Conservation (phyloP, 345 rosid genomes). For the Heritiera littoralis region DNA sequence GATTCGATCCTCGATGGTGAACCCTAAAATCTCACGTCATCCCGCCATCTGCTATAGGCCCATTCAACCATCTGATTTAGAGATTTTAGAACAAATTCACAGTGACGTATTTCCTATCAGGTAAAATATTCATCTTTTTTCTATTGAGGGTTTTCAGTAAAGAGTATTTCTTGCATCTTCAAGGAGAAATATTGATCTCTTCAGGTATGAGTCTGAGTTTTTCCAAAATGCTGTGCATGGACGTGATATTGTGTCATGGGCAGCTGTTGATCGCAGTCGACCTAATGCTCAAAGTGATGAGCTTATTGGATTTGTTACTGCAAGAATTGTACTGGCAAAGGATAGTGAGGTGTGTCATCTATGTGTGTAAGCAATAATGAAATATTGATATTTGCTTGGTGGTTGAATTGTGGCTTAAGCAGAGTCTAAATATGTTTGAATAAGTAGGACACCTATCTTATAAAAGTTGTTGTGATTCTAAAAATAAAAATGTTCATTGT, state of each 20-base stretch:
- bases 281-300: slow-evolving; percentile 69
- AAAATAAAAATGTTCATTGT: background rate
- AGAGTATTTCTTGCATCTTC: slow-evolving; percentile 18
- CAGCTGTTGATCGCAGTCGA: slow-evolving; percentile 80
- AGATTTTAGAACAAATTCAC: slow-evolving; percentile 70
- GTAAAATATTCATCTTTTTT: slow-evolving; percentile 31
- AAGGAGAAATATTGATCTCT: slow-evolving; percentile 27
- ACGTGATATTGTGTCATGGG: slow-evolving; percentile 85
- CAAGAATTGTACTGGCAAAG: slow-evolving; percentile 64
- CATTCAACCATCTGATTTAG: slow-evolving; percentile 73
- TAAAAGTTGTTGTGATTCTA: background rate
- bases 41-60: slow-evolving; percentile 73
- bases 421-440: slow-evolving; percentile 3
- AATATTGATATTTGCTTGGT: background rate
- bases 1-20: slow-evolving; percentile 51
- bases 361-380: slow-evolving; percentile 19
- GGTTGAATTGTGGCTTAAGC: background rate
- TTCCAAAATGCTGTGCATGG: slow-evolving; percentile 86
- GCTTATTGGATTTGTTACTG: slow-evolving; percentile 93
- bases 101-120: slow-evolving; percentile 81
- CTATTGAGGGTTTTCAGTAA: background rate
- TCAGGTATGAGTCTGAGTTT: slow-evolving; percentile 93
- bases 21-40: slow-evolving; percentile 41
- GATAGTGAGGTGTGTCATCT: slow-evolving; percentile 78
- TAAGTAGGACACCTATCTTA: background rate